These are phyloP conservation scores for Reutealis trisperma DNA, from an alignment of 345 rosid species.

Conservation along the genomic window DNA sequence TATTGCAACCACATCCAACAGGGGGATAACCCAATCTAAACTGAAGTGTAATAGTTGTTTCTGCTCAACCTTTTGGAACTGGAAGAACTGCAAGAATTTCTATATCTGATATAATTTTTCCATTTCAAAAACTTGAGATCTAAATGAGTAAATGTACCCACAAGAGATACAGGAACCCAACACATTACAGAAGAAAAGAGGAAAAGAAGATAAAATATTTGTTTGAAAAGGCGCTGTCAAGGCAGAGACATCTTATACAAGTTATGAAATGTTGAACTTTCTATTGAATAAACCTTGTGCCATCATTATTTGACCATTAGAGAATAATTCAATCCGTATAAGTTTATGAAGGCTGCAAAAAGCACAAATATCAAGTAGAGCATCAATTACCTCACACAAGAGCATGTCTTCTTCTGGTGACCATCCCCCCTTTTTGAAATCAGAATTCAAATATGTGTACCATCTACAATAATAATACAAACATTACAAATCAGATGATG, in stretches of 20 bases:
- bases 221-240: not conserved
- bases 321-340: not conserved
- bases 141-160: not conserved
- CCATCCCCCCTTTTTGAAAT: conserved; percentile 99
- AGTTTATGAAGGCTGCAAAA: not conserved
- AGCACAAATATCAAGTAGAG: not conserved
- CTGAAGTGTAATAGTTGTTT: conserved; percentile 9
- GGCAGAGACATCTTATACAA: not conserved
- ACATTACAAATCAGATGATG: conserved; percentile 24
- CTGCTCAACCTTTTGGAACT: conserved; percentile 22
- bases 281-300: conserved; percentile 8
- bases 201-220: not conserved
- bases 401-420: conserved; percentile 96
- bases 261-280: not conserved
- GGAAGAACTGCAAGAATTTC: conserved; percentile 19
- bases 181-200: not conserved
- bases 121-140: conserved; percentile 23
- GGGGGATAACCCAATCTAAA: conserved; percentile 17
- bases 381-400: conserved; percentile 73
- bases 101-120: conserved; percentile 10
- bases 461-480: conserved; percentile 52
- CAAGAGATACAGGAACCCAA: not conserved
- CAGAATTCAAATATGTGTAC: conserved; percentile 93
- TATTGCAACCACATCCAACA: conserved; percentile 16
- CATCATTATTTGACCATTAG: not conserved